Conservation (phyloP, 2,329 filamentous ascomycete species). For the Talaromyces funiculosus region DNA sequence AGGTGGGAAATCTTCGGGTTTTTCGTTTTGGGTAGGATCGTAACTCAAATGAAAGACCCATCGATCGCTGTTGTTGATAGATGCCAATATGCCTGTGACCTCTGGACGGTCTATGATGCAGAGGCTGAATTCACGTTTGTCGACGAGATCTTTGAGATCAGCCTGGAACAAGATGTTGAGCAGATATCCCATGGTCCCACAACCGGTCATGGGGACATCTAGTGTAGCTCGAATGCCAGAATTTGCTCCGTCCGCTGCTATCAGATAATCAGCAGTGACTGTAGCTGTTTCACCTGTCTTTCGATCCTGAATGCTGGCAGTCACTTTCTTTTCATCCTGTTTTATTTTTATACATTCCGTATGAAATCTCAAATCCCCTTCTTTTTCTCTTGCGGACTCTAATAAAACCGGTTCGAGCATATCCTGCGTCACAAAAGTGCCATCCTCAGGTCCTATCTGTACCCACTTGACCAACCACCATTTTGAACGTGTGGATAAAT, state of each 20-base stretch:
- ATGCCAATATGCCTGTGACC: slow-evolving; percentile 1
- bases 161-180: slow-evolving; percentile 12
- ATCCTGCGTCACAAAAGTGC: slow-evolving; percentile 13
- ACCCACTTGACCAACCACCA: neutral
- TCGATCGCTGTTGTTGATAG: slow-evolving; percentile 13
- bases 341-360: neutral
- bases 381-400: slow-evolving; percentile 1
- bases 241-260: slow-evolving; percentile 10
- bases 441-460: slow-evolving; percentile 7
- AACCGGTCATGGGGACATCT: neutral
- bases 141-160: slow-evolving; percentile 7
- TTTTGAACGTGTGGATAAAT: neutral
- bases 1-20: slow-evolving; percentile 2
- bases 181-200: slow-evolving; percentile 9
- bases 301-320: slow-evolving; percentile 3
- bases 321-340: slow-evolving; percentile 3
- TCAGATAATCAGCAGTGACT: slow-evolving; percentile 6
- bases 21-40: slow-evolving; percentile 3
- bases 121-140: slow-evolving; percentile 9
- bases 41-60: slow-evolving; percentile 12
- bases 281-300: neutral
- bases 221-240: slow-evolving; percentile 9
- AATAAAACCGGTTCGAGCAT: slow-evolving; percentile 10
- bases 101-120: slow-evolving; percentile 1
- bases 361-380: slow-evolving; percentile 6